These are phyloP conservation scores for Termitomyces sp. DNA, from an alignment of 768 basidiomycete genomes.

Conservation along the genomic window DNA sequence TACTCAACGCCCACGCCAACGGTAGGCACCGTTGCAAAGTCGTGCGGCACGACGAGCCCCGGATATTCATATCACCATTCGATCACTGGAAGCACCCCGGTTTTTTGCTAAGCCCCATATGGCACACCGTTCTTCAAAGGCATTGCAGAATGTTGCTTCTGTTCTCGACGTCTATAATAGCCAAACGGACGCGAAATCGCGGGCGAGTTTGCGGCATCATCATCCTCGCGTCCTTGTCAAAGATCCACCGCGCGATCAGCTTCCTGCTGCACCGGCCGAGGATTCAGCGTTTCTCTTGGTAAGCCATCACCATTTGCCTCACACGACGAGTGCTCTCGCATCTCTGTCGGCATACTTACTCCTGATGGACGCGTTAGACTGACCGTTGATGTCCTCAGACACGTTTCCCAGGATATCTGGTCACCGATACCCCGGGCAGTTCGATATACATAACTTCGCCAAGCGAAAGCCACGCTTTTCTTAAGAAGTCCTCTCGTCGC, in stretches of 20 bases:
- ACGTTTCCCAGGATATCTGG: constrained; percentile 12
- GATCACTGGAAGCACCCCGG: constrained; percentile 5
- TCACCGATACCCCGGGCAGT: constrained; percentile 1
- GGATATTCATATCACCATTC: constrained; percentile 7
- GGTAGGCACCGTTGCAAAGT: neutral
- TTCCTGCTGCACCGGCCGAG: constrained; percentile 16
- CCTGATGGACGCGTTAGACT: constrained; percentile 13
- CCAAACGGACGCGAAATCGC: constrained; percentile 2
- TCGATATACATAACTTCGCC: constrained; percentile 13
- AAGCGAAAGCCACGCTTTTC: constrained; percentile 2
- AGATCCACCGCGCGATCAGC: constrained; percentile 24
- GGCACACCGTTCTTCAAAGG: constrained; percentile 11
- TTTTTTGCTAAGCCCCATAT: constrained; percentile 13
- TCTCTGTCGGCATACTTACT: neutral
- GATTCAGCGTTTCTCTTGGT: constrained; percentile 21
- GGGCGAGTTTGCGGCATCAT: constrained; percentile 2
- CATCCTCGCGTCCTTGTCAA: constrained; percentile 18
- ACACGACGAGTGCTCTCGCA: constrained; percentile 4
- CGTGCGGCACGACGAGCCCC: neutral
- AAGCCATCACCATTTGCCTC: constrained; percentile 14
- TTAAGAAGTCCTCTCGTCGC: constrained; percentile 5
- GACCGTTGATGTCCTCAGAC: constrained; percentile 14
- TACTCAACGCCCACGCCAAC: neutral
- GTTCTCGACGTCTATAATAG: constrained; percentile 9
- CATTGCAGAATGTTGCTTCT: constrained; percentile 6